These are phyloP conservation scores for Excoecaria agallocha DNA, from an alignment of 345 rosid species.

Conservation along the genomic window DNA sequence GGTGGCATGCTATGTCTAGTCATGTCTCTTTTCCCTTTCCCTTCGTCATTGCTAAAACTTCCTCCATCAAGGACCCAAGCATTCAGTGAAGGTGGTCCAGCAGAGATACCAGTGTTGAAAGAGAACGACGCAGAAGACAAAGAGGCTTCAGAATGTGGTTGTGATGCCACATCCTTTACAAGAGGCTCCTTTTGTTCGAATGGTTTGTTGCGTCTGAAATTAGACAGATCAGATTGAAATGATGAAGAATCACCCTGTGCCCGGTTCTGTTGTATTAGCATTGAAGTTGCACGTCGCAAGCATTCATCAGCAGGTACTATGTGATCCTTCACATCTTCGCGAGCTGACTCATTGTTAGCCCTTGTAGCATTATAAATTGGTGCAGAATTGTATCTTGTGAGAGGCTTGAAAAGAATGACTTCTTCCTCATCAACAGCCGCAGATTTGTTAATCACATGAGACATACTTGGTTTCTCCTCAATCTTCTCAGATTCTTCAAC, in stretches of 20 bases:
- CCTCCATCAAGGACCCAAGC: constrained; percentile 68
- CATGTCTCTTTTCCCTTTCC: constrained; percentile 34
- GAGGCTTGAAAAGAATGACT: constrained; percentile 94
- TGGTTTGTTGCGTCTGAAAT: constrained; percentile 34
- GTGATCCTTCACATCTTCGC: constrained; percentile 37
- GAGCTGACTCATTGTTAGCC: constrained; percentile 28
- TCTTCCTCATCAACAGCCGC: constrained; percentile 76
- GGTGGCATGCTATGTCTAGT: constrained; percentile 44
- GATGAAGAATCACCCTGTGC: constrained; percentile 32
- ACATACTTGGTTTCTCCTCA: constrained; percentile 31
- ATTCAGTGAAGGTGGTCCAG: constrained; percentile 82
- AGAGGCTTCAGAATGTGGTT: constrained; percentile 35
- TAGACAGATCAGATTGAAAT: constrained; percentile 47
- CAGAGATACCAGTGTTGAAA: constrained; percentile 31
- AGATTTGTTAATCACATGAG: constrained; percentile 33
- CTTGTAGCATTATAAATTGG: constrained; percentile 45
- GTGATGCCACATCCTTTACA: constrained; percentile 31
- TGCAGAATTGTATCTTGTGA: constrained; percentile 76
- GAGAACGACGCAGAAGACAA: constrained; percentile 8
- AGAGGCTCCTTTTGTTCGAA: constrained; percentile 43
- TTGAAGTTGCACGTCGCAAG: constrained; percentile 71
- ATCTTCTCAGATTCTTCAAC: constrained; percentile 25
- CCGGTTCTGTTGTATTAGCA: constrained; percentile 53
- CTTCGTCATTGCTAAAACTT: constrained; percentile 37
- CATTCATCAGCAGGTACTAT: constrained; percentile 53